Base-by-base conservation (phyloP, 768 basidiomycete species). In the Saitozyma podzolica region DNA sequence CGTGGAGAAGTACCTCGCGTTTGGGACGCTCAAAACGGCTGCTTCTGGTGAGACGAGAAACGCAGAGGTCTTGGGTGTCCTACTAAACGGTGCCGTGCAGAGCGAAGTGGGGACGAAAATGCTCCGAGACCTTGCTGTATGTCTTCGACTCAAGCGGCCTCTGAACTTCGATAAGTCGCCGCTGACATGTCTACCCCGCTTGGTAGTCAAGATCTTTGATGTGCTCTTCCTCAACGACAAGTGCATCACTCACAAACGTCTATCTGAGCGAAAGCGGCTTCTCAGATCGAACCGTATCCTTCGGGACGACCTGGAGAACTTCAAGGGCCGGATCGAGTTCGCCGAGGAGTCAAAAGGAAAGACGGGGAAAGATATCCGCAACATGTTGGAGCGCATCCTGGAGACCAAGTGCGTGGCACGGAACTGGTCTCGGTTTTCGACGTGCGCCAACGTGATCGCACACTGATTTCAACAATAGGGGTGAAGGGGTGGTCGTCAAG, bases 401-500 rank as follows among this genome's bases (percentile, higher is more conserved):
- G 88, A 86, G 39, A 79, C 83, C n/a, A 78, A 80, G 82, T 83
- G 17, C 50, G 80, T 66, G 5, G 11, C 6, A 50, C 43, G 16
- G 16, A 45, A 13, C 16, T 20, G 11, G 39, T 39, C 20, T 45
- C 20, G 40, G 0, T 13, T 7, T 4, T 49, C 9, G 50, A 49
- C 14, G 45, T n/a, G 47, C 50, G 54, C 45, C n/a, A 47, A 47
- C 45, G 54, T 49, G 13, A 11, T 9, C 40, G 37, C 17, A 29
- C 29, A 29, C 29, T 29, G 29, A 29, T 2, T 2, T 29, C 29
- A 29, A 29, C 29, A 2, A 2, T 29, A 86, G 91, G 58, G 96
- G 96, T 4, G 96, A 98, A 78, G 96, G 96, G 0, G 81, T 99
- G 11, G 89, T 98, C 8, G 84, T 98, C 62, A 99, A 99, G 78